phyloP scores from a whole-genome alignment of 2,329 filamentous ascomycete genomes.

The Trichoderma atrobrunneum region DNA sequence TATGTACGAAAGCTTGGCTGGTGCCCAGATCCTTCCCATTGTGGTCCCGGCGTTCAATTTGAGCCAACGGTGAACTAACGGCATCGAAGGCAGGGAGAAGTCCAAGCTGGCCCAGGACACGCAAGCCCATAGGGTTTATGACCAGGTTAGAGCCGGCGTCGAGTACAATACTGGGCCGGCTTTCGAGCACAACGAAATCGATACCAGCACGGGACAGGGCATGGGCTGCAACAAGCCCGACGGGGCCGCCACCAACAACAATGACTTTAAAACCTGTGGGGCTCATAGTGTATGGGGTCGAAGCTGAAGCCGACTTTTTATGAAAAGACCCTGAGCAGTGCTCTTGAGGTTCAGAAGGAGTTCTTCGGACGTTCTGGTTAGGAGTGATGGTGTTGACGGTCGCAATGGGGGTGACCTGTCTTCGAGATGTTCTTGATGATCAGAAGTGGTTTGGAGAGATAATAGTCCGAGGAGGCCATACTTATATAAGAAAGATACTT shows the following conservation, averaged over 20 bases:
- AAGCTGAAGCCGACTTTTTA: background rate
- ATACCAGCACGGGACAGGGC: conserved; percentile 31
- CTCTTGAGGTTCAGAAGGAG: background rate
- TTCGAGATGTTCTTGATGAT: background rate
- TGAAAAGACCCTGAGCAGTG: background rate
- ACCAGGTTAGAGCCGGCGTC: background rate
- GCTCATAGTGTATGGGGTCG: background rate
- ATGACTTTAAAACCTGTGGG: conserved; percentile 22
- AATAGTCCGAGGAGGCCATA: background rate
- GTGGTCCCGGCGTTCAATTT: background rate
- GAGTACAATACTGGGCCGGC: background rate
- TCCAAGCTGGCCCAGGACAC: conserved; percentile 21
- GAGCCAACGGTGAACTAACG: background rate
- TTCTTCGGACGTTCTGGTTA: background rate
- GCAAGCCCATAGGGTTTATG: background rate
- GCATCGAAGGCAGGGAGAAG: conserved; percentile 10
- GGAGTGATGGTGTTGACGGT: background rate
- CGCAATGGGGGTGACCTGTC: background rate
- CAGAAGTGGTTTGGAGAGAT: background rate
- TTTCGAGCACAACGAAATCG: conserved; percentile 33
- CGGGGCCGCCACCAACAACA: conserved; percentile 33
- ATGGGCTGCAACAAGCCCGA: conserved; percentile 31
- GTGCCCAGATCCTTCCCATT: background rate
- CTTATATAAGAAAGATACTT: background rate
- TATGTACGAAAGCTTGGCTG: background rate